Conservation (phyloP, 1,284 basidiomycete species). For the Bjerkandera adusta region DNA sequence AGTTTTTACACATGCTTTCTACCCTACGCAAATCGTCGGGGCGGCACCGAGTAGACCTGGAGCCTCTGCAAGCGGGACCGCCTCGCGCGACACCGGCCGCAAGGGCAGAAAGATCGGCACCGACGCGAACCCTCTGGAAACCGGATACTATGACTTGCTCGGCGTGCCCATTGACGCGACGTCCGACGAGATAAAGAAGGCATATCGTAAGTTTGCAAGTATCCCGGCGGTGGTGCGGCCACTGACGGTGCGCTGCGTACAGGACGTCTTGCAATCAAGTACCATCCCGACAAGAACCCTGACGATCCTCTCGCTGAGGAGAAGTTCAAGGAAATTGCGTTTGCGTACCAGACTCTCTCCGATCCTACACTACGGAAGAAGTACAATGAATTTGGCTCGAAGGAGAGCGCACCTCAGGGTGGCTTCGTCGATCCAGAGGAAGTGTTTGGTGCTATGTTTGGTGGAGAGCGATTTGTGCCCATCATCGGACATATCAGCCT, state of each 20-base stretch:
- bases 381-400: constrained; percentile 91
- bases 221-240: not conserved
- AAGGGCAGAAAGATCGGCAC: constrained; percentile 76
- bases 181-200: constrained; percentile 90
- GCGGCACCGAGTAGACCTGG: constrained; percentile 7
- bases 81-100: constrained; percentile 24
- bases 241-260: constrained; percentile 6
- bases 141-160: constrained; percentile 85
- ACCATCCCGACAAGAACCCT: constrained; percentile 90
- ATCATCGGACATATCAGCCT: constrained; percentile 84
- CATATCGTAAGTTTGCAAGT: constrained; percentile 66
- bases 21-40: constrained; percentile 52
- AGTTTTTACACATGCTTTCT: constrained; percentile 60
- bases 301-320: constrained; percentile 92
- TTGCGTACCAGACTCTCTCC: constrained; percentile 88
- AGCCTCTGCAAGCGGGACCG: constrained; percentile 21
- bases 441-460: constrained; percentile 93
- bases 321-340: constrained; percentile 84
- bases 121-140: constrained; percentile 87
- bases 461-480: constrained; percentile 79
- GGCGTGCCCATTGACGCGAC: constrained; percentile 76
- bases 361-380: constrained; percentile 84
- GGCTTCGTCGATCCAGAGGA: constrained; percentile 79
- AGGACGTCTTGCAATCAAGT: constrained; percentile 93
- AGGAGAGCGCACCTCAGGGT: constrained; percentile 77